phyloP scores from a whole-genome alignment of 257 asterid species.

The Orobanche coerulescens region DNA sequence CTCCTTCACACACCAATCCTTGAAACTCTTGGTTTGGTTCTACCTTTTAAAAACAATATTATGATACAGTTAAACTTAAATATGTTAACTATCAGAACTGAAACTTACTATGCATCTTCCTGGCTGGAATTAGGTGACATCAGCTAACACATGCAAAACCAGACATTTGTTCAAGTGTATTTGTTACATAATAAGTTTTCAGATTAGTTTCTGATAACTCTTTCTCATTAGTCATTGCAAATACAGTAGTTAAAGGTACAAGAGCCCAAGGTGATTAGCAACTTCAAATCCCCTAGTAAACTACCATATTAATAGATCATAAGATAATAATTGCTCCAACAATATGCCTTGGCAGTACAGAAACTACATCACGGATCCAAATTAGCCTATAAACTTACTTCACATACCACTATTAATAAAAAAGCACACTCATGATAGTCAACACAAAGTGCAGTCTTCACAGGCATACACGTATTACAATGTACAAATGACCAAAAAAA shows the following conservation, averaged over 20 bases:
- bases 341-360: not conserved
- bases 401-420: not conserved
- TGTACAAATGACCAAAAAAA: not conserved
- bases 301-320: not conserved
- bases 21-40: slow-evolving; percentile 98
- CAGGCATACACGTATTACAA: not conserved
- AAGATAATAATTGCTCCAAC: not conserved
- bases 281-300: not conserved
- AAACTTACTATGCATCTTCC: slow-evolving; percentile 12
- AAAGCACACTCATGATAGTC: not conserved
- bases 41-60: slow-evolving; percentile 68
- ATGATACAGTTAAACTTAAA: slow-evolving; percentile 27
- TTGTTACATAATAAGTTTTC: not conserved
- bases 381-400: not conserved
- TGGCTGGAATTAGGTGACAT: not conserved
- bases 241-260: not conserved
- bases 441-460: not conserved
- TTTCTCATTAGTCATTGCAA: not conserved
- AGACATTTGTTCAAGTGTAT: not conserved
- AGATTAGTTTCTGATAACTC: not conserved
- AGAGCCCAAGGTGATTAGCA: not conserved
- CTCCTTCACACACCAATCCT: slow-evolving; percentile 98
- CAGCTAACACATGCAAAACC: not conserved
- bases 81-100: slow-evolving; percentile 13
- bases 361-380: not conserved